Evolutionary conservation across 805 yeast species (phyloP).

Genomic region (Monosporozyma aerobia): DNA sequence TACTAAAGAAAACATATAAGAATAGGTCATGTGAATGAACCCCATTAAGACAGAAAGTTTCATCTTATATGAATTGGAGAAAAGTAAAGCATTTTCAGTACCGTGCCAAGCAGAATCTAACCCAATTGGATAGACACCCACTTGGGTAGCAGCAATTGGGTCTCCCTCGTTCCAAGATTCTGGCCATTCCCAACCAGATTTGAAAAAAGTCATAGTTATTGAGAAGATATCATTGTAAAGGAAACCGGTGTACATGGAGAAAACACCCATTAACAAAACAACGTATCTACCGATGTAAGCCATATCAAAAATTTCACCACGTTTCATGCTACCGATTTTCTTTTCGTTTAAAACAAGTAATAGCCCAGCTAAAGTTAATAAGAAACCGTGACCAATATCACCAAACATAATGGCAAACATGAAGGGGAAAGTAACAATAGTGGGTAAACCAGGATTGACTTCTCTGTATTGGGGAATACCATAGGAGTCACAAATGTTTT

Average conservation of each 20-base stretch:
- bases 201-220: conserved; percentile 56
- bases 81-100: conserved; percentile 60
- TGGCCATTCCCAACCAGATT: conserved; percentile 66
- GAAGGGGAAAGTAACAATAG: conserved; percentile 68
- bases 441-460: conserved; percentile 67
- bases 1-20: conserved; percentile 57
- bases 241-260: conserved; percentile 68
- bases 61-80: conserved; percentile 70
- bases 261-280: conserved; percentile 57
- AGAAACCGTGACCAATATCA: conserved; percentile 70
- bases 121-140: conserved; percentile 53
- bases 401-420: conserved; percentile 83
- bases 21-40: conserved; percentile 64
- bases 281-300: conserved; percentile 65
- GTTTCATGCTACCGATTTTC: conserved; percentile 43
- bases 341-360: conserved; percentile 47
- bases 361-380: conserved; percentile 48
- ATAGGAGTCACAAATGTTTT: conserved; percentile 65
- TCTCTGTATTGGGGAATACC: conserved; percentile 70
- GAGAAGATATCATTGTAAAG: conserved; percentile 67
- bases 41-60: conserved; percentile 70
- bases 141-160: conserved; percentile 37
- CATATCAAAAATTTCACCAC: conserved; percentile 73
- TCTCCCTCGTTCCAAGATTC: conserved; percentile 41
- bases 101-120: conserved; percentile 74